These are phyloP conservation scores for Calonectria hongkongensis DNA, from an alignment of 2,329 filamentous ascomycete species.

Conservation along the genomic window DNA sequence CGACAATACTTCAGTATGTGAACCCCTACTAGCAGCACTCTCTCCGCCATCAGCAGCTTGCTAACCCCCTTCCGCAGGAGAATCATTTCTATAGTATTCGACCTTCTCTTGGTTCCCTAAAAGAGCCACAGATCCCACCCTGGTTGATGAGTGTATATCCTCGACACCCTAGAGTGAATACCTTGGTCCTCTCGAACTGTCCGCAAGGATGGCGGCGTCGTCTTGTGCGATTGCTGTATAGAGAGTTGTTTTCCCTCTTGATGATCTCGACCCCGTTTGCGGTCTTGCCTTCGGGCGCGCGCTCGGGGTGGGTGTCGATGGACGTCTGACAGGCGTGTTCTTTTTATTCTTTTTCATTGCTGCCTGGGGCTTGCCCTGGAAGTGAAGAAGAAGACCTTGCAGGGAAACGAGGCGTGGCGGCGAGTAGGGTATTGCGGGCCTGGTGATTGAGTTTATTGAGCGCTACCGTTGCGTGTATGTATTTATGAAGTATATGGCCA, in stretches of 20 bases:
- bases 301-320: conserved; percentile 87
- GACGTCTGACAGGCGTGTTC: conserved; percentile 88
- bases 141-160: conserved; percentile 75
- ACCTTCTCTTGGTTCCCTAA: conserved; percentile 93
- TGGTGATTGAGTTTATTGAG: too few species aligned
- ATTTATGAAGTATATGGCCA: too few species aligned
- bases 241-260: conserved; percentile 80
- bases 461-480: too few species aligned
- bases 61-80: conserved; percentile 66
- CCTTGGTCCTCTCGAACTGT: conserved; percentile 60
- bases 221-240: conserved; percentile 76
- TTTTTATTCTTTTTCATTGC: conserved; percentile 73
- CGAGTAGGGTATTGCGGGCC: too few species aligned
- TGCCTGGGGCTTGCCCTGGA: conserved; percentile 65
- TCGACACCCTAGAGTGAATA: conserved; percentile 74
- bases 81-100: conserved; percentile 99
- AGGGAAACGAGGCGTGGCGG: too few species aligned
- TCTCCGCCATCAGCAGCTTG: conserved; percentile 10
- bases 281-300: conserved; percentile 85
- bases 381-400: conserved; percentile 69
- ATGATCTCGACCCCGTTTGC: conserved; percentile 91
- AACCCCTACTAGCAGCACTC: conserved; percentile 58
- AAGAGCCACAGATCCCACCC: conserved; percentile 92
- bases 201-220: conserved; percentile 73
- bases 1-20: conserved; percentile 76